Evolutionary conservation across 106 monocot species (phyloP), one percentile per base, ranked within the genome.

Genomic region (Dendrobium nobile): DNA sequence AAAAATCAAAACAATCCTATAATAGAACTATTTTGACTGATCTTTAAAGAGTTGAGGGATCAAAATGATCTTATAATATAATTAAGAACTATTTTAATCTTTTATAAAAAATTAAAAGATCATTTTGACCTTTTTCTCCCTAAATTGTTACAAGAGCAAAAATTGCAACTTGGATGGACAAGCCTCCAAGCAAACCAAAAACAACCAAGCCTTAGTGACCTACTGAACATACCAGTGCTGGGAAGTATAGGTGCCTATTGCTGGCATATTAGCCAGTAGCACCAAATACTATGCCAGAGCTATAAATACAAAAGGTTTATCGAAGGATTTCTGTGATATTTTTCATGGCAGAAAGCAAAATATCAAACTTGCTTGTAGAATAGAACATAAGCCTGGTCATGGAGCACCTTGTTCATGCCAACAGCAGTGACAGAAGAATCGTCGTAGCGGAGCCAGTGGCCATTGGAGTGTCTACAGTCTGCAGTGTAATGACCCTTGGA

Each of bases 291-390:
- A 10, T 9, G 4, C 33, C 15, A 15, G 55, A 56, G 58, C 18
- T 58, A 65, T 65, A 65, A 7, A 24, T 65, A 24, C 51, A 51
- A 13, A 51, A 13, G 45, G 45, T 45, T 45, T 9, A 58, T 24
- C 4, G 28, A 2, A 67, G 22, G 28, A 67, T 45, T 45, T 37
- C 3, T 37, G 37, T 20, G n/a, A 20, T 64, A 20, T 28, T 20
- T 44, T 43, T 15, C 41, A 44, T 26, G 42, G 74, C 8, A 74
- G 20, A 74, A 19, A n/a, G 43, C 70, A 19, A 44, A 74, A 74
- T 24, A 76, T 83, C 45, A 83, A 16, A 78, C 41, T 73, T 83
- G 83, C 70, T 79, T 78, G 78, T 83, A 83, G 78, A 83, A 83
- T 58, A 83, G 83, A 73, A 83, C 43, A 72, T 83, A 83, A 20